A percentile compares a stretch with the other conserved stretches of the same genome.
phyloP scores from a whole-genome alignment of 2,329 filamentous ascomycete species.

The Aspergillus sp. region DNA sequence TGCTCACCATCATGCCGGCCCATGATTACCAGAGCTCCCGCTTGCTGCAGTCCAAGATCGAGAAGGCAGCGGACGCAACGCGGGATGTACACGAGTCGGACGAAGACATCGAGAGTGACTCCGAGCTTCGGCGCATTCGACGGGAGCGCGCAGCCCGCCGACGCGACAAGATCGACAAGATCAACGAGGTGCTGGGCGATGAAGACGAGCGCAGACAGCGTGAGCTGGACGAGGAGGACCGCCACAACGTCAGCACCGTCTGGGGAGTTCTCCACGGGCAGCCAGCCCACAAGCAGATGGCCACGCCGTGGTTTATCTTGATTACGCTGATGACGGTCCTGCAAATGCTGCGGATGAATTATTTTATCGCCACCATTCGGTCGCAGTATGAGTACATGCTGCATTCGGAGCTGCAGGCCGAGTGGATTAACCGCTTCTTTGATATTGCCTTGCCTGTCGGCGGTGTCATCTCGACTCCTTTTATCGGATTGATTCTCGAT shows the following conservation, averaged over 20 bases:
- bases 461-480: slow-evolving; percentile 77
- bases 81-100: slow-evolving; percentile 48
- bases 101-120: slow-evolving; percentile 51
- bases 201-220: slow-evolving; percentile 61
- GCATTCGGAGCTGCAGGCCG: slow-evolving; percentile 58
- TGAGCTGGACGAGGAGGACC: slow-evolving; percentile 61
- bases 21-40: slow-evolving; percentile 76
- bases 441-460: slow-evolving; percentile 78
- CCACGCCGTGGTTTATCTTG: slow-evolving; percentile 81
- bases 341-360: slow-evolving; percentile 83
- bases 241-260: slow-evolving; percentile 70
- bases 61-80: slow-evolving; percentile 44
- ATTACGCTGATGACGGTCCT: slow-evolving; percentile 78
- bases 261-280: slow-evolving; percentile 80
- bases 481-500: slow-evolving; percentile 79
- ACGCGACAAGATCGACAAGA: slow-evolving; percentile 64
- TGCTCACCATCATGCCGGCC: slow-evolving; percentile 67
- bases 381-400: slow-evolving; percentile 80
- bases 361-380: slow-evolving; percentile 84
- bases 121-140: slow-evolving; percentile 48
- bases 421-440: slow-evolving; percentile 77
- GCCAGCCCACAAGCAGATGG: slow-evolving; percentile 69
- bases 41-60: slow-evolving; percentile 70
- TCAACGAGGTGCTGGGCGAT: slow-evolving; percentile 69
- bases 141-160: slow-evolving; percentile 59